Evolutionary conservation across 2,329 filamentous ascomycete species (phyloP), one percentile per base, ranked within the genome.

Genomic region (Aphanocladium album): DNA sequence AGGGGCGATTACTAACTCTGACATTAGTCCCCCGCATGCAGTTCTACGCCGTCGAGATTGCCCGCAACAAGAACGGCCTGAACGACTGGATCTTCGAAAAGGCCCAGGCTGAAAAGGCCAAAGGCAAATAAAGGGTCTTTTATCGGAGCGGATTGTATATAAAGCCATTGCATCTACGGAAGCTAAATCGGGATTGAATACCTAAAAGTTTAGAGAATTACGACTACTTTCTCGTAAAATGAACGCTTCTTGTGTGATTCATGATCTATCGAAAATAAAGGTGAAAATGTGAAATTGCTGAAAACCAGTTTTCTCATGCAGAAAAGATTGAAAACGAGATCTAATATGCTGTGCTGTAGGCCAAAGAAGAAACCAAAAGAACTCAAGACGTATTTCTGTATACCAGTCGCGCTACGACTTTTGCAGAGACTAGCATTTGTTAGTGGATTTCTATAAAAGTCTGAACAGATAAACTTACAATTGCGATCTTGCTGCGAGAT

Each of bases 71-170:
- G 63, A 84, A 84, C 58, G 93, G 93, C 30, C 77, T 98, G 62
- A 99, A 99, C 71, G 95, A 99, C 76, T 99, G 95, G 95, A 86
- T 99, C 64, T 95, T 93, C 75, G 93, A 98, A 77, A 83, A 90
- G 73, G 85, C 88, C 1, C 86, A 93, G 69, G 80, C 82, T 60
- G 79, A 83, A 67, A 83, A 83, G 73, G 74, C 76, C 19, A 57
- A 62, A 39, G 30, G 57, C 39, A 61, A 60, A 37, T 51, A 57
- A 46, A 14, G 14, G 2, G 3, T 21, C 39, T 6, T 21, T 3
- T 9, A 6, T 27, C 19, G 33, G 17, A 43, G 17, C 5, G 17
- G 27, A 8, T 27, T 52, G 57, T 60, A 52, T 51, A 58, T 58
- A 58, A 5, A 17, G 12, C 14, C 4, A 19, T 12, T 33, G 37